A percentile compares a stretch with the other conserved stretches of the same genome.
phyloP scores from a whole-genome alignment of 2,329 filamentous ascomycete species.

The Aspergillus aculeatinus region DNA sequence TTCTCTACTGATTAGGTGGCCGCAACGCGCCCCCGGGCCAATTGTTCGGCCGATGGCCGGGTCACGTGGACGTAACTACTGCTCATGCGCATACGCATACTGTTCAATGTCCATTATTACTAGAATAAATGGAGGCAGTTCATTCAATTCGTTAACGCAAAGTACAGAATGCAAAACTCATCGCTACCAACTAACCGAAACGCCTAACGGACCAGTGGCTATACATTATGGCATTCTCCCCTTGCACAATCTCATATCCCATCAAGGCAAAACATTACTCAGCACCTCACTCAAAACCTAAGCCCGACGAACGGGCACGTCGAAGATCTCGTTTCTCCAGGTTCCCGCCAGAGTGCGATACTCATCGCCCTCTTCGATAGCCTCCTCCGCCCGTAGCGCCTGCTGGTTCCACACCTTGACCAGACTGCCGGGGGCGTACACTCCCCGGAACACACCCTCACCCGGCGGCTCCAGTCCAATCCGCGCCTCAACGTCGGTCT shows the following conservation, averaged over 20 bases:
- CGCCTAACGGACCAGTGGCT: neutral
- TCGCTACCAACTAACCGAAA: neutral
- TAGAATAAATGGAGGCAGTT: neutral
- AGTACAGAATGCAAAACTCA: neutral
- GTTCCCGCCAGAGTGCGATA: constrained; percentile 52
- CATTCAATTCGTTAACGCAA: too few species aligned
- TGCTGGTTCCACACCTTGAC: constrained; percentile 89
- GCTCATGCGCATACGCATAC: too few species aligned
- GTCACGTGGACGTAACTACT: constrained; percentile 14
- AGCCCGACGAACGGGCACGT: constrained; percentile 37
- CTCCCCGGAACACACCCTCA: constrained; percentile 70
- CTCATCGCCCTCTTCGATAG: constrained; percentile 68
- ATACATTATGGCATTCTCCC: neutral
- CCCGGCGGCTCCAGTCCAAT: constrained; percentile 66
- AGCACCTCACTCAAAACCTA: neutral
- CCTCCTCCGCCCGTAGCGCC: constrained; percentile 66
- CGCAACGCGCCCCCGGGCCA: constrained; percentile 13
- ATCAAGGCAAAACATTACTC: neutral
- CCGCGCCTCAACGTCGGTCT: constrained; percentile 73
- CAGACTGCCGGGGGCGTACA: constrained; percentile 85
- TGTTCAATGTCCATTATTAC: too few species aligned
- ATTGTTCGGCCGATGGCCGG: constrained; percentile 14
- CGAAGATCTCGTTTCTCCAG: constrained; percentile 86
- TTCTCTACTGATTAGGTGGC: constrained; percentile 24
- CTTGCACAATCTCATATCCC: neutral